Percentiles rank a stretch among this genome's conserved stretches.
Conservation (phyloP, 1,139 yeast species). For the Saccharomyces hybrid region DNA sequence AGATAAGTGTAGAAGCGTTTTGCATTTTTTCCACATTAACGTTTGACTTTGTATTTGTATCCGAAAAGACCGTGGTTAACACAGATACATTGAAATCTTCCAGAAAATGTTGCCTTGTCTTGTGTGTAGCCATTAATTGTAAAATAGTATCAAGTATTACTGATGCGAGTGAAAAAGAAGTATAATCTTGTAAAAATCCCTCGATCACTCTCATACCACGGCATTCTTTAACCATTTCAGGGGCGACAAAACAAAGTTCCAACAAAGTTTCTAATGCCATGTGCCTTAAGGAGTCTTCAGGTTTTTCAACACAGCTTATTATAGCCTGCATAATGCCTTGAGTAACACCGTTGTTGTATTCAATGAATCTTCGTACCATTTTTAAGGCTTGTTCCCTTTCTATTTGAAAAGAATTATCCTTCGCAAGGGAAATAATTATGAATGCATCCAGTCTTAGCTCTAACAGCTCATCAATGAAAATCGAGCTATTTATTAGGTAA, state of each 20-base stretch:
- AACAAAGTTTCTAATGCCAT: conserved; percentile 62
- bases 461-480: conserved; percentile 44
- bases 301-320: conserved; percentile 60
- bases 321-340: conserved; percentile 66
- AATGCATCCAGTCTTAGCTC: conserved; percentile 53
- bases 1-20: conserved; percentile 53
- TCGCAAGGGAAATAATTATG: conserved; percentile 57
- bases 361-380: conserved; percentile 56
- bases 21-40: conserved; percentile 50
- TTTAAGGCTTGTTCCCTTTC: conserved; percentile 80
- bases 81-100: conserved; percentile 58
- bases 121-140: conserved; percentile 53
- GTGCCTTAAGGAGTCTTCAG: conserved; percentile 48
- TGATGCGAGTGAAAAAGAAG: conserved; percentile 46
- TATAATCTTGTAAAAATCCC: conserved; percentile 54
- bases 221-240: conserved; percentile 52
- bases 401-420: conserved; percentile 42
- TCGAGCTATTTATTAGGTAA: conserved; percentile 49
- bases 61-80: conserved; percentile 61
- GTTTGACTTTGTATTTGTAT: conserved; percentile 41
- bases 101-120: conserved; percentile 47
- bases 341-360: conserved; percentile 44
- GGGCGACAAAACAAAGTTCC: conserved; percentile 59
- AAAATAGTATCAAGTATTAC: conserved; percentile 51
- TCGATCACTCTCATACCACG: conserved; percentile 61